These are phyloP conservation scores for Paramicrosporidium saccamoebae DNA, from an alignment of 371 early-diverging fungal species.

Conservation along the genomic window DNA sequence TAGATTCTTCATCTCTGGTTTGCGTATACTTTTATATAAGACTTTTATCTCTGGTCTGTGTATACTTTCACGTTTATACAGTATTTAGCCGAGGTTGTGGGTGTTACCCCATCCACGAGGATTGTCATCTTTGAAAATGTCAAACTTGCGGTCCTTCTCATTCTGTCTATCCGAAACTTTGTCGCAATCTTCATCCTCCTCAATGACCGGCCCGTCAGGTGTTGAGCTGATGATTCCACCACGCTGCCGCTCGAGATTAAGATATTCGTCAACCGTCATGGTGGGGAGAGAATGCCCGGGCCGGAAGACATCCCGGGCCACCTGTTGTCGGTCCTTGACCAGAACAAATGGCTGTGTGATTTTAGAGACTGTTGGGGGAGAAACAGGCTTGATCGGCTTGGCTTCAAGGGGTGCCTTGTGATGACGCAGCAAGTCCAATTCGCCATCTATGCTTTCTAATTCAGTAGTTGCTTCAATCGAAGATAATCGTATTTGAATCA, in stretches of 20 bases:
- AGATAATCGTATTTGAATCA: too few relatives aligned
- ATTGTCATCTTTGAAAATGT: conserved; percentile 68
- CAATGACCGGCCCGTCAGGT: conserved; percentile 16
- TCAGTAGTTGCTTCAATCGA: too few relatives aligned
- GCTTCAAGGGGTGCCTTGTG: too few relatives aligned
- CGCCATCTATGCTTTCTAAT: too few relatives aligned
- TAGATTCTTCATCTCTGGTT: too few relatives aligned
- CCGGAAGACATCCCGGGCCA: conserved; percentile 44
- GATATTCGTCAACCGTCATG: conserved; percentile 79
- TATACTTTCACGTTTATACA: too few relatives aligned
- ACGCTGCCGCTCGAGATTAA: conserved; percentile 43
- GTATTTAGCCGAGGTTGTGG: too few relatives aligned
- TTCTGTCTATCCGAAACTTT: conserved; percentile 44
- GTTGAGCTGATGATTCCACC: conserved; percentile 35
- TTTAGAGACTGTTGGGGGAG: too few relatives aligned
- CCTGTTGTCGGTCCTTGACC: conserved; percentile 26
- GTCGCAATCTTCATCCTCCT: conserved; percentile 42
- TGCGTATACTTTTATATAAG: too few relatives aligned
- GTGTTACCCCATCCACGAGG: conserved; percentile 71
- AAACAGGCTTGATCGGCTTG: too few relatives aligned
- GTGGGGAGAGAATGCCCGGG: conserved; percentile 67
- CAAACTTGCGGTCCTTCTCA: conserved; percentile 48
- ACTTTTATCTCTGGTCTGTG: too few relatives aligned
- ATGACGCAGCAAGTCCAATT: too few relatives aligned
- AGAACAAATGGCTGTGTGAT: conserved; percentile 63